Percentiles rank a stretch among this genome's conserved stretches.
These are phyloP conservation scores for Phaffomyces thermotolerans DNA, from an alignment of 805 yeast species.

Conservation along the genomic window DNA sequence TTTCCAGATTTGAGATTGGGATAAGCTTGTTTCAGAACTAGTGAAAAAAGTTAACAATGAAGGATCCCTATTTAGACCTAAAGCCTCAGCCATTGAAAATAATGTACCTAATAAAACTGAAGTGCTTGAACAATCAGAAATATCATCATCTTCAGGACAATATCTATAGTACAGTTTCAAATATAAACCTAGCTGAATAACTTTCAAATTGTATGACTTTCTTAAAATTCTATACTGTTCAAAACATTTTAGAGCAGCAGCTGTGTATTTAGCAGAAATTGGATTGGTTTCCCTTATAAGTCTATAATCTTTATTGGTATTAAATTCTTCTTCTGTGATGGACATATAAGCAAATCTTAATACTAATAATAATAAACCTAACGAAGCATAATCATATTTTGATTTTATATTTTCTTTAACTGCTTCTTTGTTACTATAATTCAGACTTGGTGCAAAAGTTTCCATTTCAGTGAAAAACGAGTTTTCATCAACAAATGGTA, in stretches of 20 bases:
- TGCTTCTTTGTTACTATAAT: constrained; percentile 2
- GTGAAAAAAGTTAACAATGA: constrained; percentile 16
- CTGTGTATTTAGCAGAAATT: constrained; percentile 7
- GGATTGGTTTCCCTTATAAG: constrained; percentile 2
- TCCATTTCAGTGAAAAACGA: constrained; percentile 16
- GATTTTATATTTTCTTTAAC: constrained; percentile 6
- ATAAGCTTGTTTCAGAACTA: constrained; percentile 2
- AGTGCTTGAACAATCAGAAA: constrained; percentile 42
- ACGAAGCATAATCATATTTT: constrained; percentile 17
- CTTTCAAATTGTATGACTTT: constrained; percentile 36
- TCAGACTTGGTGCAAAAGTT: constrained; percentile 6
- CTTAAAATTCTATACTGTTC: constrained; percentile 43
- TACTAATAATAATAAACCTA: constrained; percentile 18
- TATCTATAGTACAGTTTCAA: constrained; percentile 40
- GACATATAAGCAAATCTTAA: constrained; percentile 18
- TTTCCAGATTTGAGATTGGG: constrained; percentile 16
- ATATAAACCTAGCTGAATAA: constrained; percentile 46
- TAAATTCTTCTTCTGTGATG: constrained; percentile 12
- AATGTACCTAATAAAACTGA: constrained; percentile 40
- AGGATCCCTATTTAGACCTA: constrained; percentile 56
- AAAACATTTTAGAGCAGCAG: constrained; percentile 31
- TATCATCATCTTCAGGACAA: constrained; percentile 54
- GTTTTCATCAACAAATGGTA: constrained; percentile 21
- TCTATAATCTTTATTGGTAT: constrained; percentile 1
- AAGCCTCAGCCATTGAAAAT: constrained; percentile 44